Base-by-base conservation (phyloP, 2,329 filamentous ascomycete genomes). In the Alternaria sp. region DNA sequence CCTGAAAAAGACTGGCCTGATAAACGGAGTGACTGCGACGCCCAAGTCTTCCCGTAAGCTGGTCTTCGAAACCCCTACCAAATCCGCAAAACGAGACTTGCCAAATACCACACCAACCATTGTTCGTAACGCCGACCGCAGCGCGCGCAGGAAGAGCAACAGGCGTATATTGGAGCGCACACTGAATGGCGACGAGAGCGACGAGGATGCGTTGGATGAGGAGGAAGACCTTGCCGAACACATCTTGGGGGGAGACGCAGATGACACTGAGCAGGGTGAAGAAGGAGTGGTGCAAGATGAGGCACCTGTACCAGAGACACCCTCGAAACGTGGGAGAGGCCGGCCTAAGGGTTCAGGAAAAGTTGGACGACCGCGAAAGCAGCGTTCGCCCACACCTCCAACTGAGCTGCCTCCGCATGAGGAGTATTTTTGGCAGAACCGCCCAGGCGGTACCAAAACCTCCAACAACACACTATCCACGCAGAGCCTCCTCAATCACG, bases 371-470 rank as follows among this genome's bases (percentile, higher is more conserved):
- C 86, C 86, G 0, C 87, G 85, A 66, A 73, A 86, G 63, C 86
- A 87, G 69, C 87, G 86, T 56, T 92, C 90, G 6, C 90, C 91
- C 1, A 93, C 90, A 5, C 92, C 92, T 3, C 92, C 94, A 17
- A 85, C 87, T 51, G 86, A 97, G 69, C 84, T 98, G 2, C 91
- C 93, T 5, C 84, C 93, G 0, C 92, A 97, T 72, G 95, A 98
- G 76, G 86, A 90, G 66, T 99, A 96, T 80, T 98, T 99, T 77
- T 91, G 90, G 72, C 92, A 98, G 72, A 97, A 96, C 74, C 89
- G 92, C 46, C 88, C 91, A 0, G 93, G 92, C 2, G 85, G 88
- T 4, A 83, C 87, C 42, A 93, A 93, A 77, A 97, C 94, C 0
- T 97, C 93, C 1, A 90, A 91, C 73, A 95, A 95, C 65, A 96